Percentiles rank a stretch among this genome's conserved stretches.
These are phyloP conservation scores for Aspergillus neoniger DNA, from an alignment of 2,329 filamentous ascomycete genomes.

Conservation along the genomic window DNA sequence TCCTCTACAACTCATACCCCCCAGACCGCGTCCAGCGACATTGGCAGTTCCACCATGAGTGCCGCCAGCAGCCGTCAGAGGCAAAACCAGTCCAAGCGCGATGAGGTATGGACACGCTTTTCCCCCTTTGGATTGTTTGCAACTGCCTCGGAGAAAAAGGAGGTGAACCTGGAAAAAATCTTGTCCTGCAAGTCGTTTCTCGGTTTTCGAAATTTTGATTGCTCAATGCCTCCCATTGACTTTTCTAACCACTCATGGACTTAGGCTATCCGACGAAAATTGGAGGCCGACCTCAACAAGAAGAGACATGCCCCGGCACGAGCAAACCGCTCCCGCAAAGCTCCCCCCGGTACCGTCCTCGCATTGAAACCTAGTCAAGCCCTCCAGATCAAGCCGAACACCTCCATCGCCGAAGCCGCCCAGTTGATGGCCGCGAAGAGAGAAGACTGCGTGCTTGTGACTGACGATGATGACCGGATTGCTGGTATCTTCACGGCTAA, in stretches of 20 bases:
- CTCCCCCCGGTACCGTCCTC: constrained; percentile 92
- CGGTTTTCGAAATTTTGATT: not conserved
- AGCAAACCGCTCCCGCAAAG: constrained; percentile 84
- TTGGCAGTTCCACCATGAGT: constrained; percentile 71
- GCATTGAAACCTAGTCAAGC: constrained; percentile 93
- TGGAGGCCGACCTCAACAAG: constrained; percentile 97
- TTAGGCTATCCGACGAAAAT: constrained; percentile 92
- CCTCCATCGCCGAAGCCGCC: constrained; percentile 91
- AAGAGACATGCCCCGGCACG: constrained; percentile 82
- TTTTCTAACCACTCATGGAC: constrained; percentile 13
- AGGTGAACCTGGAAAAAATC: constrained; percentile 2
- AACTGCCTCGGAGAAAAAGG: not conserved
- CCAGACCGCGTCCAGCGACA: constrained; percentile 52
- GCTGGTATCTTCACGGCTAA: constrained; percentile 99
- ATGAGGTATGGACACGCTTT: constrained; percentile 69
- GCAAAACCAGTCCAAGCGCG: constrained; percentile 93
- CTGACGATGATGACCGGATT: constrained; percentile 96
- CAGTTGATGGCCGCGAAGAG: constrained; percentile 99
- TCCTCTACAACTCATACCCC: constrained; percentile 39
- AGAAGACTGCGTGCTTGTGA: constrained; percentile 96
- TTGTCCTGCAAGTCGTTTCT: not conserved
- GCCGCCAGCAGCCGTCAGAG: constrained; percentile 85
- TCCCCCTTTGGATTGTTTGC: not conserved
- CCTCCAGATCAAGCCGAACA: constrained; percentile 93
- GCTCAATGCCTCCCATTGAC: not conserved